Evolutionary conservation across 345 rosid genomes (phyloP), one percentile per base, ranked within the genome.

Genomic region (Camelina hispida): DNA sequence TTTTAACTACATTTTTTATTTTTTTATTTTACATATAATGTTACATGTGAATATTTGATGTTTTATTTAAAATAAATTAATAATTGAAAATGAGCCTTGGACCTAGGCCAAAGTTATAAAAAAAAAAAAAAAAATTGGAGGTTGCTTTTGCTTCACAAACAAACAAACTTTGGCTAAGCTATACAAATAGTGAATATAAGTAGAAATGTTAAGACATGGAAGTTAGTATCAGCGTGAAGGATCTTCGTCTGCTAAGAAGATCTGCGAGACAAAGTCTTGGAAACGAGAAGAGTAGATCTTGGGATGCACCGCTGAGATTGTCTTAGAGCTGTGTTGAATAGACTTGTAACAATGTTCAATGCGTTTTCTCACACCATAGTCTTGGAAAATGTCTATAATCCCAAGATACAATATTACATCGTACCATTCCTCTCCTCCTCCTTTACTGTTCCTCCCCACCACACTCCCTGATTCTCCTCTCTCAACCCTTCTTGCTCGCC

Each of bases 291-390:
- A 81, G 78, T 82, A 87, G 22, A 61, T 62, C 66, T 72, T 81
- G 2, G 89, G 89, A 65, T 86, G 83, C 28, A 84, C 82, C 1
- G 93, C 89, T 17, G 90, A 81, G 37, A 90, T 86, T 28, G 81
- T 79, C 77, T 77, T 82, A 4, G 88, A 72, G 59, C 77, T 82
- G 20, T 74, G 81, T 53, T 84, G 87, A 40, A 84, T 54, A 37
- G 88, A 80, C 74, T 88, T 88, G 85, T 78, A 82, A 61, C 79
- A 73, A 58, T 83, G 92, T 79, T 85, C 86, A 47, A 87, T 6
- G 10, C 85, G 80, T 82, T 89, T 87, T 7, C 34, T 47, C 68
- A 89, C 73, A 47, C 55, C 65, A 76, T 86, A 86, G 61, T 81
- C 76, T 67, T 81, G 84, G 59, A 71, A 81, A 46, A 83, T 75